These are phyloP conservation scores for Lagenidium sp. DNA, from an alignment of 352 stramenopile genomes.

Conservation along the genomic window DNA sequence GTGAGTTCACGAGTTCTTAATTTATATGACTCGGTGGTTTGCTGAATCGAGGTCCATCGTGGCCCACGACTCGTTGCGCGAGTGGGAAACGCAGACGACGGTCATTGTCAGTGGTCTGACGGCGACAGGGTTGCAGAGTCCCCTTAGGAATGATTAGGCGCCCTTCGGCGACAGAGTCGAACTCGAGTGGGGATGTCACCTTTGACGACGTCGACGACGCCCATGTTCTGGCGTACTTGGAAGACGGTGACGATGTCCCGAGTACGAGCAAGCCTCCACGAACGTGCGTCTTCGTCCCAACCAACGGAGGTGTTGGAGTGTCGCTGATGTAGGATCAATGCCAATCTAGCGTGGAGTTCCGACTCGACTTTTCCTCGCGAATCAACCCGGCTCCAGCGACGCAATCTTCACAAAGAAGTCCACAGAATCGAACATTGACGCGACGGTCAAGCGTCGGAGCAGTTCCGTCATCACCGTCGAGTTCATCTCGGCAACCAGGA, in stretches of 20 bases:
- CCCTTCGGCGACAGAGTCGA: slow-evolving; percentile 22
- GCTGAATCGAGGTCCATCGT: no score
- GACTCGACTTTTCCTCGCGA: slow-evolving; percentile 41
- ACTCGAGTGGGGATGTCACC: slow-evolving; percentile 34
- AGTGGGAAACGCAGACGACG: not conserved
- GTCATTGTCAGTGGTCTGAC: not conserved
- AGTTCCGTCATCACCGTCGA: not conserved
- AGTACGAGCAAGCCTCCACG: not conserved
- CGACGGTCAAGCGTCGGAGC: slow-evolving; percentile 8
- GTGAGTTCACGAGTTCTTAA: no score
- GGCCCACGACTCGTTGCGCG: no score
- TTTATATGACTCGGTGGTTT: no score
- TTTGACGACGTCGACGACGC: slow-evolving; percentile 55
- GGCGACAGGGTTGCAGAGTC: no score
- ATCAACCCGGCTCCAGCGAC: slow-evolving; percentile 14
- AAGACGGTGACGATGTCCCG: slow-evolving; percentile 25
- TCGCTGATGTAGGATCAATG: no score
- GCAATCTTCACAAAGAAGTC: not conserved
- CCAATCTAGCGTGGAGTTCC: slow-evolving; percentile 38
- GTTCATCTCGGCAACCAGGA: not conserved
- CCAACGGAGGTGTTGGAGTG: no score
- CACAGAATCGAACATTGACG: not conserved
- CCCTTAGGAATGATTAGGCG: slow-evolving; percentile 15
- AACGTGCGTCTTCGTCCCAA: no score
- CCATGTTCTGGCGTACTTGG: slow-evolving; percentile 44